Percentiles rank a stretch among this genome's conserved stretches.
phyloP scores from a whole-genome alignment of 371 early-diverging fungal species.

The Modicella reniformis region DNA sequence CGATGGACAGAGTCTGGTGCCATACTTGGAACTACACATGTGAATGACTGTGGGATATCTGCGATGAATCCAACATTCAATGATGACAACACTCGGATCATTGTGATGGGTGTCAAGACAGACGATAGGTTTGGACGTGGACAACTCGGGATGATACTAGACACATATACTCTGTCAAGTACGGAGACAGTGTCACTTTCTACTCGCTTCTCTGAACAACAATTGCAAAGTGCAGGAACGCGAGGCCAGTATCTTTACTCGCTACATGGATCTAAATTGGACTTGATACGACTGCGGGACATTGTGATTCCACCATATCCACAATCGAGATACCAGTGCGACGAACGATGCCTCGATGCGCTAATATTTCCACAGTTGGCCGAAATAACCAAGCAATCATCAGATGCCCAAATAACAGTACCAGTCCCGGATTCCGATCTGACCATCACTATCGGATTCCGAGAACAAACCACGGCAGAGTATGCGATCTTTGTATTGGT shows the following conservation, averaged over 20 bases:
- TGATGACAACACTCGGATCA: background rate
- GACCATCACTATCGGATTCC: background rate
- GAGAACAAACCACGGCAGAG: background rate
- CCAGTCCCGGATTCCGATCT: background rate
- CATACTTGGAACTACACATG: background rate
- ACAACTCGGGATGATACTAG: background rate
- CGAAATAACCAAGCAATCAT: no score
- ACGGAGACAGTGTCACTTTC: background rate
- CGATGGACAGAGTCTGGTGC: background rate
- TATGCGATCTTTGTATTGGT: background rate
- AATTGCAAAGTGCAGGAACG: background rate
- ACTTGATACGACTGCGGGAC: background rate
- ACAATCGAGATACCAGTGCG: background rate
- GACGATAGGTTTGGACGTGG: background rate
- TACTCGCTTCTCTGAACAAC: background rate
- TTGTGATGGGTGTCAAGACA: background rate
- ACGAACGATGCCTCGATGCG: background rate
- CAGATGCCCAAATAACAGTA: background rate
- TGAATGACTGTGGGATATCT: background rate
- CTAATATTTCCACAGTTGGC: no score
- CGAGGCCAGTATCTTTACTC: background rate
- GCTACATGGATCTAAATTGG: conserved; percentile 1
- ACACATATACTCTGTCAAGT: background rate
- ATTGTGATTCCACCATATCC: background rate
- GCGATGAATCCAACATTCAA: background rate